phyloP scores from a whole-genome alignment of 176 grass and related monocot genomes.

The Oryza meridionalis region DNA sequence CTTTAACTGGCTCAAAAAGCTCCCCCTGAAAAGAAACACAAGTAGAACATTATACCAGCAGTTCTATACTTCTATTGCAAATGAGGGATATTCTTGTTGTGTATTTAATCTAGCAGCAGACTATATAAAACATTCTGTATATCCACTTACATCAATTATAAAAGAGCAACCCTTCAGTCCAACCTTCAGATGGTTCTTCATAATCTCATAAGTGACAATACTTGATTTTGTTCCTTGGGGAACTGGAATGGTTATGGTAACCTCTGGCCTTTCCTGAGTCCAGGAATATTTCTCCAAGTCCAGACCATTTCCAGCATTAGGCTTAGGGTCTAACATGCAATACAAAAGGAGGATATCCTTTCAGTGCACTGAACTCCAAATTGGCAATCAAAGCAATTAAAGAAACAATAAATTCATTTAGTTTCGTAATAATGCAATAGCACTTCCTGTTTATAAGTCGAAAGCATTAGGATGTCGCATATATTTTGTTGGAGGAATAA shows the following conservation, averaged over 20 bases:
- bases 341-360: neutral
- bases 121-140: neutral
- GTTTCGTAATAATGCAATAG: neutral
- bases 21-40: conserved; percentile 52
- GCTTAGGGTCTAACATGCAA: conserved; percentile 34
- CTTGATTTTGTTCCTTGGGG: conserved; percentile 60
- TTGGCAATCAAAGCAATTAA: neutral
- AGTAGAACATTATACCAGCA: neutral
- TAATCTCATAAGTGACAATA: conserved; percentile 56
- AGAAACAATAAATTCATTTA: neutral
- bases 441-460: neutral
- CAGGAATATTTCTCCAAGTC: conserved; percentile 74
- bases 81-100: neutral
- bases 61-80: neutral
- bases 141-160: conserved; percentile 55
- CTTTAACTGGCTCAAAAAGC: conserved; percentile 53
- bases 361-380: neutral
- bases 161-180: conserved; percentile 55
- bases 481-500: neutral
- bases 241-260: conserved; percentile 53
- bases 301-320: conserved; percentile 59
- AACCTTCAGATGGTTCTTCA: conserved; percentile 62
- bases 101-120: neutral
- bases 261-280: conserved; percentile 59
- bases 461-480: neutral